Evolutionary conservation across 805 yeast species (phyloP).

Genomic region (Ogataea pignaliae): DNA sequence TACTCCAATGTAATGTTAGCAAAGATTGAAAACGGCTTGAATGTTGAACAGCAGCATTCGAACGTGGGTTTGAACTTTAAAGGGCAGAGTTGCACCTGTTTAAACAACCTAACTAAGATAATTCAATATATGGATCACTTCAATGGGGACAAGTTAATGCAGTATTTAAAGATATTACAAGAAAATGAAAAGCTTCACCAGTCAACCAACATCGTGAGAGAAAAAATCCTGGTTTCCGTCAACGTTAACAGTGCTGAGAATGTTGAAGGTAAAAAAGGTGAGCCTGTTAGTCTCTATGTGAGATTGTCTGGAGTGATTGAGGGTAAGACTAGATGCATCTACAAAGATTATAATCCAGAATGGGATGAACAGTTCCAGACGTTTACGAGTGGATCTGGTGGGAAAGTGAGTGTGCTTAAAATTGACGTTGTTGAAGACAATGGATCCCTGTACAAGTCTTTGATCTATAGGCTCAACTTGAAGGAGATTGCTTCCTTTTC

Average conservation of each 20-base stretch:
- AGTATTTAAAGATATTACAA: constrained; percentile 12
- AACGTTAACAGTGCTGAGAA: constrained; percentile 26
- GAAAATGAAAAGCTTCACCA: background rate
- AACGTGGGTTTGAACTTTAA: constrained; percentile 10
- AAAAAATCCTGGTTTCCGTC: constrained; percentile 20
- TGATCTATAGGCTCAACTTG: constrained; percentile 12
- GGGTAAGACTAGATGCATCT: constrained; percentile 57
- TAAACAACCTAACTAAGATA: constrained; percentile 26
- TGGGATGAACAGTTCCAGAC: constrained; percentile 87
- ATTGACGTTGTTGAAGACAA: constrained; percentile 20
- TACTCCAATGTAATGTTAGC: constrained; percentile 39
- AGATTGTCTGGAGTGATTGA: constrained; percentile 18
- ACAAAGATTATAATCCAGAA: constrained; percentile 60
- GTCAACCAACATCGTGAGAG: background rate
- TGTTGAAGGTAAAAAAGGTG: constrained; percentile 28
- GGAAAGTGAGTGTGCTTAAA: constrained; percentile 1
- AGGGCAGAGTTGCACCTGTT: constrained; percentile 26
- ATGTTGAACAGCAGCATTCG: constrained; percentile 2
- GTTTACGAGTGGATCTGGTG: constrained; percentile 9
- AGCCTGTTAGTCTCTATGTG: constrained; percentile 25
- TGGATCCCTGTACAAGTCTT: constrained; percentile 13
- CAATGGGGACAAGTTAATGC: constrained; percentile 7
- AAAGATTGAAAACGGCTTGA: constrained; percentile 14
- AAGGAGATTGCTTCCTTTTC: constrained; percentile 8
- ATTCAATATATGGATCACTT: constrained; percentile 15